phyloP scores from a whole-genome alignment of 371 early-diverging fungal genomes.

The Mucor irregularis region DNA sequence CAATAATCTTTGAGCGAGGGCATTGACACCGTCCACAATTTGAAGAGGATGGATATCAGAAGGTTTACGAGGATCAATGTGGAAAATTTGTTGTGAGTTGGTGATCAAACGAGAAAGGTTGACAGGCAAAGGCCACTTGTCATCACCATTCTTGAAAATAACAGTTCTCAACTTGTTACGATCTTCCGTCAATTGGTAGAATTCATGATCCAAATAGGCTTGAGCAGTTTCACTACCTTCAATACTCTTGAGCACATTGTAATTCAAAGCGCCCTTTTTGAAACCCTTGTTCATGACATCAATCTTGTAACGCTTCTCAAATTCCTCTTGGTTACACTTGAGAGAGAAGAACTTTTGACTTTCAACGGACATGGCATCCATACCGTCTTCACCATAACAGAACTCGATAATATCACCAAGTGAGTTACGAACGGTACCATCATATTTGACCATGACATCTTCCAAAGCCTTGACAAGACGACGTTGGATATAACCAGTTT shows the following conservation, averaged over 20 bases:
- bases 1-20: constrained; percentile 70
- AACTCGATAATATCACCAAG: constrained; percentile 94
- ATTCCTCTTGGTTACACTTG: constrained; percentile 65
- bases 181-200: constrained; percentile 72
- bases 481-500: constrained; percentile 99
- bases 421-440: constrained; percentile 97
- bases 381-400: constrained; percentile 98
- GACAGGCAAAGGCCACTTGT: constrained; percentile 88
- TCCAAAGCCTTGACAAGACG: constrained; percentile 99
- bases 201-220: constrained; percentile 81
- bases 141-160: constrained; percentile 79
- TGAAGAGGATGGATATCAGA: constrained; percentile 88
- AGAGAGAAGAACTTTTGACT: constrained; percentile 77
- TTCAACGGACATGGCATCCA: constrained; percentile 96
- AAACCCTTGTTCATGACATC: constrained; percentile 75
- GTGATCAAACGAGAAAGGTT: constrained; percentile 89
- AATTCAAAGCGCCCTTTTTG: constrained; percentile 66
- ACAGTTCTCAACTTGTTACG: constrained; percentile 71
- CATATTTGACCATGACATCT: constrained; percentile 98
- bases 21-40: constrained; percentile 72
- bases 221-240: constrained; percentile 74
- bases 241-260: constrained; percentile 63
- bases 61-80: constrained; percentile 76
- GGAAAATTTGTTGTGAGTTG: constrained; percentile 91
- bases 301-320: constrained; percentile 79